These are phyloP conservation scores for Colletotrichum sp. DNA, from an alignment of 2,329 filamentous ascomycete species.

Conservation along the genomic window DNA sequence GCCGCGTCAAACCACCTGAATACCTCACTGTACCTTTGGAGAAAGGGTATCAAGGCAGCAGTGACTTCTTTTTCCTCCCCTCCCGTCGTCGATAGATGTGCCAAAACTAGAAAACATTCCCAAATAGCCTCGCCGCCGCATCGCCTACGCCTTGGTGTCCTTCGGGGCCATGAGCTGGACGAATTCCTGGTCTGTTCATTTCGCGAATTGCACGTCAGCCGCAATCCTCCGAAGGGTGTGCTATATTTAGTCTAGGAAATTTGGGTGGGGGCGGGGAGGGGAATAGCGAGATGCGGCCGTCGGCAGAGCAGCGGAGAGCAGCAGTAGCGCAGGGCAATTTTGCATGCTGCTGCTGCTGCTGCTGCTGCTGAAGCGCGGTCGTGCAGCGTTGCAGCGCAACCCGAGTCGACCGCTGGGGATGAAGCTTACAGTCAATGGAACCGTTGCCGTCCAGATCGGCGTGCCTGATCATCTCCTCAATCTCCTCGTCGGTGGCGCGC, in stretches of 20 bases:
- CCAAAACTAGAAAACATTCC: not conserved
- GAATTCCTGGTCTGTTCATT: constrained; percentile 22
- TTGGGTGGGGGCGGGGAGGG: not conserved
- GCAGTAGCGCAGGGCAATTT: not conserved
- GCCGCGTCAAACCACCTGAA: not conserved
- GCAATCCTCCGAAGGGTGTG: not conserved
- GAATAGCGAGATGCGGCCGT: not conserved
- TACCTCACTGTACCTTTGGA: constrained; percentile 12
- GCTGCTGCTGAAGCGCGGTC: not conserved
- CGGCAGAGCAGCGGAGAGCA: not conserved
- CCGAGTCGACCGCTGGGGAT: not conserved
- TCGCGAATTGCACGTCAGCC: not conserved
- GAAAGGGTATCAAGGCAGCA: constrained; percentile 21
- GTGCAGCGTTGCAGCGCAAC: not conserved
- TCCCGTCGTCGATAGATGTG: not conserved
- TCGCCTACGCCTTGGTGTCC: constrained; percentile 7
- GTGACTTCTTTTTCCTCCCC: constrained; percentile 8
- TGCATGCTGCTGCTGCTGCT: not conserved
- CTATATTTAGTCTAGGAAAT: not conserved
- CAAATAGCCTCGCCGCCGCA: not conserved
- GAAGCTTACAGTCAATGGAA: constrained; percentile 22
- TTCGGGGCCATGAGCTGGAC: constrained; percentile 25
- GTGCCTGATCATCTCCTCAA: constrained; percentile 24
- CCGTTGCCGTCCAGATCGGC: constrained; percentile 24
- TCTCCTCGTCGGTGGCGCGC: constrained; percentile 24